Base-by-base conservation (phyloP, 805 yeast genomes). In the Naumovozyma baii region DNA sequence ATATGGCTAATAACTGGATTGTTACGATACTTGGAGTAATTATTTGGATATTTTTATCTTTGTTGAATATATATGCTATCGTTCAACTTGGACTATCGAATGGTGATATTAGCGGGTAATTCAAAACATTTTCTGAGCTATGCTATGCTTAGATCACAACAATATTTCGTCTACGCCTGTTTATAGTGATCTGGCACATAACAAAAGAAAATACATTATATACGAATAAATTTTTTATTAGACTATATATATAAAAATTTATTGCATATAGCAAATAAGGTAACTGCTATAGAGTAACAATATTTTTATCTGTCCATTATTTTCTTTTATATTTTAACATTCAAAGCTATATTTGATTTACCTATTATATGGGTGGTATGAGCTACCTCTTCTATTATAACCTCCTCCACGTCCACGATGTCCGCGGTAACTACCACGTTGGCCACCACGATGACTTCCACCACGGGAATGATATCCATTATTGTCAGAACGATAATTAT, bases 41-140 rank as follows among this genome's bases (percentile, higher is more conserved):
- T 2, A 68, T 87, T 3, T 87, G 95, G 94, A 47, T 78, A 1
- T 78, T 82, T 44, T 74, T 88, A 30, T 62, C 81, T 0, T 69
- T 73, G n/a, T 66, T 85, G 53, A 88, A 87, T 55, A 68, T 81
- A 15, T 87, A 83, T 46, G 66, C 73, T 43, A 62, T 76, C 41
- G 74, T 72, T 1, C 63, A 69, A 39, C 48, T 57, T 20, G 62
- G 62, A 22, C 29, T 57, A 3, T 46, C 57, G 5, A 22, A 22
- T 22, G 26, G 26, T 22, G 26, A 22, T 22, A 22, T 22, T 7
- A 10, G 9, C 26, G 26, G 7, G 10, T 10, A 7, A 22, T 22
- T 7, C 7, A 22, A 22, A 22, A 7, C 10, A 7, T 22, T 7
- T 7, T 22, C 10, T 22, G 7, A 7, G 26, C 26, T 7, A 22